Conservation (phyloP, 352 stramenopile genomes). For the Phytopythium helicoides region DNA sequence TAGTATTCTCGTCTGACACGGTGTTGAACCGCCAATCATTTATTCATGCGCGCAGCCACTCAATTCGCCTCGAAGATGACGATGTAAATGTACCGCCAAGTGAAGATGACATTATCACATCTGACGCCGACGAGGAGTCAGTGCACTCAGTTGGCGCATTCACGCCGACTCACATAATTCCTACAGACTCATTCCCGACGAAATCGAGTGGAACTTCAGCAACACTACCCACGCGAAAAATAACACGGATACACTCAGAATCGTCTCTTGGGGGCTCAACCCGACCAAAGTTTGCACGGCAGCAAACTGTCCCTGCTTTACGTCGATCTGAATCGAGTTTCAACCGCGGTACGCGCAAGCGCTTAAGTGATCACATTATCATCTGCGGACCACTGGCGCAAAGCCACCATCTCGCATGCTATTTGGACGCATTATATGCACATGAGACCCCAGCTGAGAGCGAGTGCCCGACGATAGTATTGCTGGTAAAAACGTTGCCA, state of each 20-base stretch:
- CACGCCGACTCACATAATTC: background rate
- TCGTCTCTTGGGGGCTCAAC: background rate
- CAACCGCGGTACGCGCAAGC: conserved; percentile 7
- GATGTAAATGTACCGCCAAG: background rate
- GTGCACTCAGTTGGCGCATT: background rate
- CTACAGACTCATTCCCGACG: background rate
- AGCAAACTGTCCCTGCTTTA: conserved; percentile 8
- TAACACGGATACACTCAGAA: conserved; percentile 1
- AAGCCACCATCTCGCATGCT: conserved; percentile 33
- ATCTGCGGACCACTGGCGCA: conserved; percentile 46
- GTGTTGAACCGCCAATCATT: conserved; percentile 52
- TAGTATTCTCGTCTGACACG: conserved; percentile 47
- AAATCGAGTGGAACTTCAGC: too few relatives aligned
- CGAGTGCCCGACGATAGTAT: conserved; percentile 42
- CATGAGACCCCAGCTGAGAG: conserved; percentile 11
- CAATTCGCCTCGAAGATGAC: conserved; percentile 17
- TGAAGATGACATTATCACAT: background rate
- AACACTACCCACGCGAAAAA: background rate
- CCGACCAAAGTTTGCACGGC: background rate
- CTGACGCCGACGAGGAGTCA: conserved; percentile 1
- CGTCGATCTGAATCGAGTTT: conserved; percentile 19
- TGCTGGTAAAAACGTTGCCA: conserved; percentile 44
- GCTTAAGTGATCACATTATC: conserved; percentile 35
- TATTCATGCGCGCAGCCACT: conserved; percentile 18
- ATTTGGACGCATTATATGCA: conserved; percentile 39